Percentiles rank a stretch among this genome's conserved stretches.
These are phyloP conservation scores for Leccinum subgranulosum DNA, from an alignment of 768 basidiomycete genomes.

Conservation along the genomic window DNA sequence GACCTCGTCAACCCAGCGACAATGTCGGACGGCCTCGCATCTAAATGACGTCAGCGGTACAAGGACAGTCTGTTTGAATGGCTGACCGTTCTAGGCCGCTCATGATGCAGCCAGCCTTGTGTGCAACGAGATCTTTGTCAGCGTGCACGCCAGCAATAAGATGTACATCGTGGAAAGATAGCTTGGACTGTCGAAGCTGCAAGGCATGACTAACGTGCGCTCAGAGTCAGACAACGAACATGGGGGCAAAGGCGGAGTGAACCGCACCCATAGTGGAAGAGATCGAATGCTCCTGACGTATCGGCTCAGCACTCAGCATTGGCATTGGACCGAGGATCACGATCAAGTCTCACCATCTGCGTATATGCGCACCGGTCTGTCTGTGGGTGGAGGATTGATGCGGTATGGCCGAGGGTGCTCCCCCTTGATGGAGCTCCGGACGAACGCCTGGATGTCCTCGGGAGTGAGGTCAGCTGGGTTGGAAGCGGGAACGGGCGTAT, in stretches of 20 bases:
- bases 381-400: slow-evolving; percentile 80
- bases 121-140: slow-evolving; percentile 71
- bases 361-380: slow-evolving; percentile 83
- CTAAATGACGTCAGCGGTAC: slow-evolving; percentile 36
- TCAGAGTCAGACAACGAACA: slow-evolving; percentile 4
- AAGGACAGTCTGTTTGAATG: neutral
- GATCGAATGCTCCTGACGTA: slow-evolving; percentile 84
- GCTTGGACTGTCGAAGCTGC: slow-evolving; percentile 94
- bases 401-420: slow-evolving; percentile 65
- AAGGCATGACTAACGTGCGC: slow-evolving; percentile 73
- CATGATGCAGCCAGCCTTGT: slow-evolving; percentile 88
- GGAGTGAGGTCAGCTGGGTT: slow-evolving; percentile 65
- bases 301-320: neutral
- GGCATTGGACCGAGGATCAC: neutral
- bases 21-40: slow-evolving; percentile 90
- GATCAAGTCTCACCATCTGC: slow-evolving; percentile 71
- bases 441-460: slow-evolving; percentile 79
- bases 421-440: slow-evolving; percentile 73
- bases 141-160: slow-evolving; percentile 93
- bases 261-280: slow-evolving; percentile 91
- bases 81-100: slow-evolving; percentile 78
- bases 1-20: slow-evolving; percentile 96
- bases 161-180: slow-evolving; percentile 87
- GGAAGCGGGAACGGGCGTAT: slow-evolving; percentile 42
- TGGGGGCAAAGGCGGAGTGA: neutral